These are phyloP conservation scores for Dactylorhiza incarnata DNA, from an alignment of 106 monocot genomes.

Conservation along the genomic window DNA sequence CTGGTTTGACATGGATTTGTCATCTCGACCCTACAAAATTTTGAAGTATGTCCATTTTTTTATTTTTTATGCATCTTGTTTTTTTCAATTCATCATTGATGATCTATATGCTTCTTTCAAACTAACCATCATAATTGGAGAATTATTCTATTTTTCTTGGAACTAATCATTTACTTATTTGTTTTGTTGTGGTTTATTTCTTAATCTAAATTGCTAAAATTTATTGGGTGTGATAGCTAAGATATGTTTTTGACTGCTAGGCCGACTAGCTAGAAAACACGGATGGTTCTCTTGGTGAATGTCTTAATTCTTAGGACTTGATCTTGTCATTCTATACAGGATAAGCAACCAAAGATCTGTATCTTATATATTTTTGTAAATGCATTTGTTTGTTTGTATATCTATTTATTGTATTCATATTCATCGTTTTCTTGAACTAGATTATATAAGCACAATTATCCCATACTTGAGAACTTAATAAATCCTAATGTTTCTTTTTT, in stretches of 20 bases:
- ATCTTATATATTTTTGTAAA: too few species aligned
- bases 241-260: background rate
- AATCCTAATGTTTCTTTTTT: too few species aligned
- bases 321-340: too few species aligned
- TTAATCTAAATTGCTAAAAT: background rate
- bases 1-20: constrained; percentile 98
- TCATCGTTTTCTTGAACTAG: too few species aligned
- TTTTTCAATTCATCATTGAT: background rate
- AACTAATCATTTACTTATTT: background rate
- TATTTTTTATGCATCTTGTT: background rate
- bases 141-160: background rate
- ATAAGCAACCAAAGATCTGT: too few species aligned
- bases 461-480: too few species aligned
- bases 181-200: background rate
- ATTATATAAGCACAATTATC: too few species aligned
- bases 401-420: too few species aligned
- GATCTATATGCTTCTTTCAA: background rate
- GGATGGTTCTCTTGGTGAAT: too few species aligned
- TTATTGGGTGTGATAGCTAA: background rate
- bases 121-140: background rate
- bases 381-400: too few species aligned
- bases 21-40: constrained; percentile 78
- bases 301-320: too few species aligned
- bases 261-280: too few species aligned
- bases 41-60: constrained; percentile 45